These are phyloP conservation scores for Physaria fendleri DNA, from an alignment of 345 rosid genomes.

Conservation along the genomic window DNA sequence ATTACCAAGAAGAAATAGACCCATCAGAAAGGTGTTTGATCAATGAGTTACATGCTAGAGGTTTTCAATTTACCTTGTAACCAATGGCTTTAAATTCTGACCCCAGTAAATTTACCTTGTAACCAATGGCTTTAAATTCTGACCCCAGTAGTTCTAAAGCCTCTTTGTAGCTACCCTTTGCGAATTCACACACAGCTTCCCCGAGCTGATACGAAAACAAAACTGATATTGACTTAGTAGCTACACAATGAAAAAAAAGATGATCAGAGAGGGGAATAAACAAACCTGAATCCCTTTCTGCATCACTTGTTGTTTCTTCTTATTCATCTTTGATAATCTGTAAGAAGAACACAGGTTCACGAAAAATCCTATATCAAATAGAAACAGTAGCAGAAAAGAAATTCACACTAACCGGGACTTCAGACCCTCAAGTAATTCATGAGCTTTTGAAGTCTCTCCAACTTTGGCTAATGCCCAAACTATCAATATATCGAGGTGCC, in stretches of 20 bases:
- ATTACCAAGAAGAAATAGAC: neutral
- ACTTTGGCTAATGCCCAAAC: constrained; percentile 68
- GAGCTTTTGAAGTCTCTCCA: constrained; percentile 63
- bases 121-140: constrained; percentile 56
- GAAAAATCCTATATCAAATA: neutral
- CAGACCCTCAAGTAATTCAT: constrained; percentile 58
- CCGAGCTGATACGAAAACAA: constrained; percentile 50
- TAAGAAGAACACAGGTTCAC: constrained; percentile 18
- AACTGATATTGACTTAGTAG: neutral
- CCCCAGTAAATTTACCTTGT: constrained; percentile 80
- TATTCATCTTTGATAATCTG: constrained; percentile 55
- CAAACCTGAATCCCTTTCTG: constrained; percentile 66
- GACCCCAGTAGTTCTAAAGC: constrained; percentile 58
- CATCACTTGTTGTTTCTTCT: constrained; percentile 77
- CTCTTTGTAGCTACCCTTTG: constrained; percentile 40
- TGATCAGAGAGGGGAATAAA: constrained; percentile 30
- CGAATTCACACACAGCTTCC: constrained; percentile 59
- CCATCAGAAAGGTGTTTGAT: neutral
- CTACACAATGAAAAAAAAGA: neutral
- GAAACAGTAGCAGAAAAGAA: constrained; percentile 3
- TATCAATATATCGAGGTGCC: constrained; percentile 78
- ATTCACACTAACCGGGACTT: constrained; percentile 47
- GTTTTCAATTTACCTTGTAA: constrained; percentile 55
- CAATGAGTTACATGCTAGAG: neutral
- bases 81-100: constrained; percentile 55